Conservation (phyloP, 768 basidiomycete genomes). For the Lentinula detonsa region DNA sequence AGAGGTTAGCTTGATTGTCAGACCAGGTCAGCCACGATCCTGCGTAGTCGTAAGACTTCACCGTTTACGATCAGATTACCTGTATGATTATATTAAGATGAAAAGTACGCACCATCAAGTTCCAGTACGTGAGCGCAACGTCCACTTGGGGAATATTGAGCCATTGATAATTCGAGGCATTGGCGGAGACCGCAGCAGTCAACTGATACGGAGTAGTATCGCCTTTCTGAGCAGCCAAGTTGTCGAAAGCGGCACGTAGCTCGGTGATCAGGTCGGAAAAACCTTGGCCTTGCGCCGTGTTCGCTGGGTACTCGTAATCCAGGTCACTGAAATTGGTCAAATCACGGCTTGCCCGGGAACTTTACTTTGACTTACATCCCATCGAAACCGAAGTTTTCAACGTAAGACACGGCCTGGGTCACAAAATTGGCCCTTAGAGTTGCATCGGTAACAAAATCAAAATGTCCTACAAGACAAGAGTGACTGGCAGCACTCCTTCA, state of each 20-base stretch:
- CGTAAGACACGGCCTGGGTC: slow-evolving; percentile 49
- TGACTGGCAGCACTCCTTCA: background rate
- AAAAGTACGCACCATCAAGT: slow-evolving; percentile 57
- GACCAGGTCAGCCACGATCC: slow-evolving; percentile 69
- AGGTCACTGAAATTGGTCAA: slow-evolving; percentile 39
- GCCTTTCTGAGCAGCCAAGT: slow-evolving; percentile 52
- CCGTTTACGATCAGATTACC: background rate
- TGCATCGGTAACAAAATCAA: slow-evolving; percentile 53
- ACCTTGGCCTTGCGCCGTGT: slow-evolving; percentile 52
- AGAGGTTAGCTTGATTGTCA: slow-evolving; percentile 59
- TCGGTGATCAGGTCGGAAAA: slow-evolving; percentile 60
- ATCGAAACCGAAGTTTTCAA: slow-evolving; percentile 77
- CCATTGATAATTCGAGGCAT: slow-evolving; percentile 49
- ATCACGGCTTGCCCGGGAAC: background rate
- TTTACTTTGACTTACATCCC: slow-evolving; percentile 46
- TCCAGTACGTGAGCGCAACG: slow-evolving; percentile 66
- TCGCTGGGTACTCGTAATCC: slow-evolving; percentile 75
- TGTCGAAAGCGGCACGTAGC: slow-evolving; percentile 57
- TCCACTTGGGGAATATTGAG: slow-evolving; percentile 62
- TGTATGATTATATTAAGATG: background rate
- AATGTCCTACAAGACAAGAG: slow-evolving; percentile 39
- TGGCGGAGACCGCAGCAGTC: slow-evolving; percentile 61
- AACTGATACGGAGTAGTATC: slow-evolving; percentile 55
- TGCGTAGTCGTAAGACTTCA: slow-evolving; percentile 68
- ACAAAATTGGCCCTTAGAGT: slow-evolving; percentile 53